phyloP scores from a whole-genome alignment of 148 eudicot genomes.

The Rhododendron ovatum region DNA sequence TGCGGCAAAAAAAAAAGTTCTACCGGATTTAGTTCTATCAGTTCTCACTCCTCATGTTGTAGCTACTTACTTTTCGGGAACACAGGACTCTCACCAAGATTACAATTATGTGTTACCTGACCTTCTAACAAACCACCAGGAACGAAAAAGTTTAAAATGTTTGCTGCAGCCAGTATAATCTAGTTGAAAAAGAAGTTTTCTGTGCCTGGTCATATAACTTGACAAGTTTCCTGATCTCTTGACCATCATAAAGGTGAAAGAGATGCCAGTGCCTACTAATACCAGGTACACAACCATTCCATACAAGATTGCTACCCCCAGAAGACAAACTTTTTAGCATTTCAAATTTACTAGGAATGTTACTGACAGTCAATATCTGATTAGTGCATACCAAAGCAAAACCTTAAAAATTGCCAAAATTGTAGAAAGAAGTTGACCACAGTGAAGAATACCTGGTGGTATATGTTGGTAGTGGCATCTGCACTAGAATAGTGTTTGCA shows the following conservation, averaged over 20 bases:
- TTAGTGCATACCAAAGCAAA: background rate
- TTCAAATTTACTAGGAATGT: background rate
- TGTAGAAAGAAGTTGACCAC: background rate
- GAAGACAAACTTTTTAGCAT: background rate
- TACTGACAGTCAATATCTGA: background rate
- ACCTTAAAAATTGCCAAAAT: background rate
- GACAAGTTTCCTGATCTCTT: background rate
- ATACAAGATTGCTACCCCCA: background rate
- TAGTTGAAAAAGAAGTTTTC: background rate
- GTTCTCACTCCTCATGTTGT: background rate
- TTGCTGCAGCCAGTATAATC: background rate
- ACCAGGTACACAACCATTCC: background rate
- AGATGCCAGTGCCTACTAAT: background rate
- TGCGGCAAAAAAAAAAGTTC: background rate
- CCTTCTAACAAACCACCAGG: background rate
- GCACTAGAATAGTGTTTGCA: conserved; percentile 68
- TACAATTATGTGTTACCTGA: background rate
- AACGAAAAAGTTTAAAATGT: background rate
- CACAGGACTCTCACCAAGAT: background rate
- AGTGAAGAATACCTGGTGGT: conserved; percentile 60
- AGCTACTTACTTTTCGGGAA: no score
- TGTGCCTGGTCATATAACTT: background rate
- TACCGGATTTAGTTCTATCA: background rate
- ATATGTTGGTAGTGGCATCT: conserved; percentile 78
- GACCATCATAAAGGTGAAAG: background rate